These are phyloP conservation scores for Erysimum pusillum DNA, from an alignment of 441 rosid genomes.

Conservation along the genomic window DNA sequence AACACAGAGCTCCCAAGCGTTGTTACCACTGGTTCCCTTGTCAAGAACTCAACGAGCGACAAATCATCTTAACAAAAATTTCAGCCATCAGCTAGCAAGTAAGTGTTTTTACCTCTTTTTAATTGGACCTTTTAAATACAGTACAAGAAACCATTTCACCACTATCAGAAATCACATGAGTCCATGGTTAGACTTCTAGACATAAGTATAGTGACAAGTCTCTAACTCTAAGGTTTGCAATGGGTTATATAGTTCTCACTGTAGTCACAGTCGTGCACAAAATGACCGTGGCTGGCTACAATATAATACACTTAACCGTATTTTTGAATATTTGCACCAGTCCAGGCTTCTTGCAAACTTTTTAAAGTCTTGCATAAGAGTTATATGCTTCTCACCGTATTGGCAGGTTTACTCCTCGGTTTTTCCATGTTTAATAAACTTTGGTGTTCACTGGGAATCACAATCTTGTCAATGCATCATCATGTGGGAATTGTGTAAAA, in stretches of 20 bases:
- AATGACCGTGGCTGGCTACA: no score
- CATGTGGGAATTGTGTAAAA: slow-evolving; percentile 29
- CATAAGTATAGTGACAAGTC: background rate
- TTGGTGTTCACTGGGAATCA: slow-evolving; percentile 29
- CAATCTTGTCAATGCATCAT: slow-evolving; percentile 34
- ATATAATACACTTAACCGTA: no score
- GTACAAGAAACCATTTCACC: slow-evolving; percentile 12
- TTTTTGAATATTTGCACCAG: background rate
- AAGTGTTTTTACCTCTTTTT: slow-evolving; percentile 27
- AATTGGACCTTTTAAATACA: background rate
- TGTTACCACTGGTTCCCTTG: slow-evolving; percentile 46
- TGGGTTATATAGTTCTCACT: no score
- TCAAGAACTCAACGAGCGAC: slow-evolving; percentile 56
- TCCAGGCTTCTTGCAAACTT: background rate
- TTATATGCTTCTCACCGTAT: slow-evolving; percentile 23
- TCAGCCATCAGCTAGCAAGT: slow-evolving; percentile 45
- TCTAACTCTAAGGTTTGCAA: no score
- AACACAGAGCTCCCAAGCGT: slow-evolving; percentile 52
- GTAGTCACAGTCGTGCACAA: no score
- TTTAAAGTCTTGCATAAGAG: slow-evolving; percentile 21
- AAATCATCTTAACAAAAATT: slow-evolving; percentile 53
- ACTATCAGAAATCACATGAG: background rate
- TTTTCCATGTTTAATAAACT: slow-evolving; percentile 30
- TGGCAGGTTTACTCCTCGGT: slow-evolving; percentile 33
- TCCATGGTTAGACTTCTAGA: background rate